Conservation (phyloP, 2,329 filamentous ascomycete genomes). For the Stagonosporopsis tanaceti region DNA sequence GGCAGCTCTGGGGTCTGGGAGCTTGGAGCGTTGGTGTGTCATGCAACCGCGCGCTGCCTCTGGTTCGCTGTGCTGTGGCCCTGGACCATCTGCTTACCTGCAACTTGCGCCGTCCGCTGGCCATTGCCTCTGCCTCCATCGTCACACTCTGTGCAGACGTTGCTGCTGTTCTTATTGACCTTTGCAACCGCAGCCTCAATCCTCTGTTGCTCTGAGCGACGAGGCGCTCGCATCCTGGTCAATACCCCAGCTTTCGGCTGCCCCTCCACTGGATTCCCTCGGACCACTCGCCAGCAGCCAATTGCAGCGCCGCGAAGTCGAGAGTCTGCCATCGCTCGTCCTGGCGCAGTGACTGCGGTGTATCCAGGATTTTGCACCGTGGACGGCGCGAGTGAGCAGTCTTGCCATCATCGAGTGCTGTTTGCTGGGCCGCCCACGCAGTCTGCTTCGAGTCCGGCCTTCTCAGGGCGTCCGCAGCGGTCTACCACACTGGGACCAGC, state of each 20-base stretch:
- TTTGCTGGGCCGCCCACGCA: slow-evolving; percentile 13
- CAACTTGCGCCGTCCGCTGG: slow-evolving; percentile 26
- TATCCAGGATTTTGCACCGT: slow-evolving; percentile 29
- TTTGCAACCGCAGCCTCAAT: neutral
- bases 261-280: slow-evolving; percentile 24
- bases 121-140: slow-evolving; percentile 20
- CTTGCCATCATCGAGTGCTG: slow-evolving; percentile 7
- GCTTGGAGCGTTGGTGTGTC: slow-evolving; percentile 39
- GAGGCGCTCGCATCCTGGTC: slow-evolving; percentile 14
- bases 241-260: slow-evolving; percentile 24
- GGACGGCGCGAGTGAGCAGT: slow-evolving; percentile 25
- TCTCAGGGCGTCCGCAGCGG: slow-evolving; percentile 17
- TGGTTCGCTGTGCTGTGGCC: slow-evolving; percentile 36
- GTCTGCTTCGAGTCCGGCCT: slow-evolving; percentile 13
- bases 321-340: slow-evolving; percentile 36
- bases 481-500: slow-evolving; percentile 19
- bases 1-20: slow-evolving; percentile 22
- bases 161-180: slow-evolving; percentile 6
- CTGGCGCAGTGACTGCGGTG: slow-evolving; percentile 40
- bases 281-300: slow-evolving; percentile 24
- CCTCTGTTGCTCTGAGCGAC: slow-evolving; percentile 3
- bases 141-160: slow-evolving; percentile 14
- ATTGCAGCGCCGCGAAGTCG: slow-evolving; percentile 29
- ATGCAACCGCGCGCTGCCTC: slow-evolving; percentile 35
- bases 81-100: slow-evolving; percentile 27